Evolutionary conservation across 2,329 filamentous ascomycete genomes (phyloP), one percentile per base, ranked within the genome.

Genomic region (Neonectria magnoliae): DNA sequence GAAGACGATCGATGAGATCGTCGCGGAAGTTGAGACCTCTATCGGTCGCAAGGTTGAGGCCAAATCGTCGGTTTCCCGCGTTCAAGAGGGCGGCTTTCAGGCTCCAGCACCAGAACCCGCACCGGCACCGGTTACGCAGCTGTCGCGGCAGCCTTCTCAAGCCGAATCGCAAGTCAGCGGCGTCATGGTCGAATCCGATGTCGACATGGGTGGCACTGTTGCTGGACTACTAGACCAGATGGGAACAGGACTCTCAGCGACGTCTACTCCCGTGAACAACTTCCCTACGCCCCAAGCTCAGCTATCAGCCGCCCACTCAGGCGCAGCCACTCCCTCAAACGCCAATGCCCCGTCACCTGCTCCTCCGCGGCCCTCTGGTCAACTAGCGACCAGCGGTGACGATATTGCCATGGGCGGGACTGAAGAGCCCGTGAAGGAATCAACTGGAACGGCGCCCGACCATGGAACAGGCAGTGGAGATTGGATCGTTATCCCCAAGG

Each of bases 11-110:
- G 91, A 94, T 27, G 89, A 93, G 57, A 90, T 98, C 42, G 85
- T 94, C 25, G 84, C 88, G 45, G 88, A 93, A 59, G 88, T 97
- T 1, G 93, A 97, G 80, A 82, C 85, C 55, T 82, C 88, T 2
- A 84, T 92, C n/a, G 90, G 89, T 18, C 89, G 89, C 60, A 89
- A 87, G 67, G 88, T 93, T 47, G 84, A 87, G 41, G 82, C 86
- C 27, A 87, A 92, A 57, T 86, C 89, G 54, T 84, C 87, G 25
- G 84, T 95, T 8, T 85, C 87, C 41, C 90, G 93, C 50, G 85
- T 97, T 47, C 89, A 96, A 73, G 91, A 92, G 73, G 94, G 93
- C 53, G 93, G 93, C 2, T 89, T 85, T 66, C 87, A 93, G 77
- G 88, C 93, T 66, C 85, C 84, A 7, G 81, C 80, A 5, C 83